Base-by-base conservation (phyloP, 805 yeast genomes). In the Candida xiaguanensis region DNA sequence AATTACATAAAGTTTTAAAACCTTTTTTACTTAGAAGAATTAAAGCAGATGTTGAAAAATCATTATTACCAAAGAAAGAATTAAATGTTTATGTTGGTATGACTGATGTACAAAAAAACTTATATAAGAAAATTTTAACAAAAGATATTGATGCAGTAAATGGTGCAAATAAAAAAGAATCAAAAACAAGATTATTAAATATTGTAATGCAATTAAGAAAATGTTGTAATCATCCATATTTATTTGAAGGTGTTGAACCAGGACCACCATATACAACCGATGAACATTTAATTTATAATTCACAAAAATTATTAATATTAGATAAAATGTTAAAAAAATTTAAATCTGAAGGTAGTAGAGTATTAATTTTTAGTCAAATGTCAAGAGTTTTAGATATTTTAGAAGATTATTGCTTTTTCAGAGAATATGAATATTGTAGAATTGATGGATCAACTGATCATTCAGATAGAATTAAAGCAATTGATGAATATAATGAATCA, bases 191-290 rank as follows among this genome's bases (percentile, higher is more conserved):
- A 52, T 66, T 85, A 42, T 63, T 85, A 34, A 85, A 85, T 56
- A 85, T 85, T 49, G 91, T 84, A 34, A 85, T 85, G 95, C 95
- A 85, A 57, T 67, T 85, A 52, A 74, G 93, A 55, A 85, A 85
- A 58, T 85, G 93, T 58, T 85, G 91, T 63, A 85, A 85, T 51
- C 95, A 85, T 62, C 95, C 95, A 11, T 85, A 85, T 54, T 61
- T 85, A 28, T 85, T 85, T 52, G 93, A 85, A 56, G 95, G 95
- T 31, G 93, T 91, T 1, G 95, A 85, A 53, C 93, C 93, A 1
- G 95, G 95, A 9, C 95, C 95, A 14, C 95, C 95, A 16, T 85
- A 69, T 51, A 85, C 93, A 7, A 85, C 91, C 0, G 95, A 85
- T 58, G 93, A 85, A 55, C 95, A 85, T 63, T 68, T 85, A 56